Conservation (phyloP, 352 stramenopile genomes). For the Globisporangium orthogonon region DNA sequence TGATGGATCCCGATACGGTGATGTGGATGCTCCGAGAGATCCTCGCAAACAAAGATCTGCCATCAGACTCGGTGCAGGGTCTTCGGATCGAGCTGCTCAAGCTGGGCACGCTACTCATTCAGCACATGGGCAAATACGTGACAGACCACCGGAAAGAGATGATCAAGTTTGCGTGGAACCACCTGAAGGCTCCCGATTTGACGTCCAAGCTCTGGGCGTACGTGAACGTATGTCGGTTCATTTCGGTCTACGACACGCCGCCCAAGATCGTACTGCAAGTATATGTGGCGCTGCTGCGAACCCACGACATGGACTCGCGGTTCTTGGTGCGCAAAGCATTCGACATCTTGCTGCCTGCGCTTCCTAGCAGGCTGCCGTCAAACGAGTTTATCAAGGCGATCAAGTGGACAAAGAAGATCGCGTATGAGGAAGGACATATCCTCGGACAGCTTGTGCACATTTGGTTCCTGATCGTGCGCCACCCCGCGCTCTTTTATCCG, state of each 20-base stretch:
- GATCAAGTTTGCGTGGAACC: constrained; percentile 98
- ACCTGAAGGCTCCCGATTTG: constrained; percentile 93
- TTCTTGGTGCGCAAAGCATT: constrained; percentile 93
- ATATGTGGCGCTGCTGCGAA: constrained; percentile 92
- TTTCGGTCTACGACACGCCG: constrained; percentile 94
- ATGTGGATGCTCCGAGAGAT: constrained; percentile 89
- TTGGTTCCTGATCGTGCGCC: constrained; percentile 95
- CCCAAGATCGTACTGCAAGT: constrained; percentile 97
- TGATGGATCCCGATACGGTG: constrained; percentile 84
- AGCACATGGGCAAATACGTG: constrained; percentile 92
- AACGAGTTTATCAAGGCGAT: constrained; percentile 95
- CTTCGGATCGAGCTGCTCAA: constrained; percentile 92
- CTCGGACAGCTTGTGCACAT: constrained; percentile 96
- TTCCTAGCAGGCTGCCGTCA: constrained; percentile 84
- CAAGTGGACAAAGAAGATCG: constrained; percentile 97
- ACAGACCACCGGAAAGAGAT: constrained; percentile 94
- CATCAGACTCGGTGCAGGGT: constrained; percentile 62
- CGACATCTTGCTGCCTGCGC: constrained; percentile 92
- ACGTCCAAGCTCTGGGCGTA: constrained; percentile 97
- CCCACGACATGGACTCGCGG: constrained; percentile 92
- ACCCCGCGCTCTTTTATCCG: constrained; percentile 91
- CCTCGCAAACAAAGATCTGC: constrained; percentile 76
- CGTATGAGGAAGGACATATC: constrained; percentile 96
- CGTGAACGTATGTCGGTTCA: constrained; percentile 96
- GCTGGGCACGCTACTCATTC: constrained; percentile 94